A percentile compares a stretch with the other conserved stretches of the same genome.
Conservation (phyloP, 257 asterid genomes). For the Solanum corneliomulleri region DNA sequence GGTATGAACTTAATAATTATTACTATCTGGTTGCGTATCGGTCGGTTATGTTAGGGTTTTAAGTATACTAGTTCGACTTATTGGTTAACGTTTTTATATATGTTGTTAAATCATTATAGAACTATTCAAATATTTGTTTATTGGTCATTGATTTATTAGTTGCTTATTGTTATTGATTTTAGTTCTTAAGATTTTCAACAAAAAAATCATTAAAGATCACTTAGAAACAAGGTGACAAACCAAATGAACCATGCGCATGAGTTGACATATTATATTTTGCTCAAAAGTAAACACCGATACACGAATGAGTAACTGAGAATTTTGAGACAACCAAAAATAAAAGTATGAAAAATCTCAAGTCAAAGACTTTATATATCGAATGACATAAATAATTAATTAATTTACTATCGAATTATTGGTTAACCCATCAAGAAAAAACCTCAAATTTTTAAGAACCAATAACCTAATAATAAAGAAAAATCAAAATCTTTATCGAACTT, state of each 20-base stretch:
- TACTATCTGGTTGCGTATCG: too few relatives aligned
- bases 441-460: background rate
- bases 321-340: background rate
- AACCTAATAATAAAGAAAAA: background rate
- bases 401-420: too few relatives aligned
- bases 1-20: background rate
- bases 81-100: too few relatives aligned
- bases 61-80: background rate
- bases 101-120: too few relatives aligned
- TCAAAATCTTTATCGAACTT: background rate
- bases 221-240: background rate
- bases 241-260: too few relatives aligned
- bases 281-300: background rate
- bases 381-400: too few relatives aligned
- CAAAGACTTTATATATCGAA: too few relatives aligned
- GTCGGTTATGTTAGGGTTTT: background rate
- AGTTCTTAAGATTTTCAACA: too few relatives aligned
- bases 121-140: background rate
- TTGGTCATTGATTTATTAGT: too few relatives aligned
- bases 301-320: background rate
- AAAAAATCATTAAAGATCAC: background rate
- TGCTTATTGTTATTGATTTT: background rate
- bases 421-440: too few relatives aligned
- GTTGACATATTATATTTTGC: background rate
- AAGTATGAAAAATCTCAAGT: background rate